phyloP scores from a whole-genome alignment of 2,329 filamentous ascomycete species.

The Exophiala sideris region DNA sequence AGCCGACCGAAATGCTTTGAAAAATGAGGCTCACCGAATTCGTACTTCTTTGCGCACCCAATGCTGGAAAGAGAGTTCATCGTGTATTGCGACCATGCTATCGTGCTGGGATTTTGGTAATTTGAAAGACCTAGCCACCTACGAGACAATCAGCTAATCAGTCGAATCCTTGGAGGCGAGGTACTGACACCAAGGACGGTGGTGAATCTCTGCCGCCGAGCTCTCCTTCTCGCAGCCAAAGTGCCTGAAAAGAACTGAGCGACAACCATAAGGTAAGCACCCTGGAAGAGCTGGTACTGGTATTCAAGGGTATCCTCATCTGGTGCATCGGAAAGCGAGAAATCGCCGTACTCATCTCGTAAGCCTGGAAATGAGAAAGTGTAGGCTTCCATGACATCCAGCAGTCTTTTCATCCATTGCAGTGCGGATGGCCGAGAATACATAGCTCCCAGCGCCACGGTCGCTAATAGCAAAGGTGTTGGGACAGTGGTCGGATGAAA shows the following conservation, averaged over 20 bases:
- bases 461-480: constrained; percentile 38
- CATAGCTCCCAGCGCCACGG: constrained; percentile 46
- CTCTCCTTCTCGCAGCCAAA: constrained; percentile 39
- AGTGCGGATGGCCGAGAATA: constrained; percentile 35
- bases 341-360: constrained; percentile 40
- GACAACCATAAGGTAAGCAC: constrained; percentile 41
- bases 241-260: constrained; percentile 46
- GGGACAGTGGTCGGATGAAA: constrained; percentile 40
- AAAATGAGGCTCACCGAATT: constrained; percentile 36
- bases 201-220: constrained; percentile 42
- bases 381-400: constrained; percentile 37
- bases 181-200: constrained; percentile 39
- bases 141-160: background rate
- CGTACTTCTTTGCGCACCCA: constrained; percentile 46
- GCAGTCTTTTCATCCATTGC: constrained; percentile 19
- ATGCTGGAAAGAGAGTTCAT: constrained; percentile 30
- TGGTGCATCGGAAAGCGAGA: constrained; percentile 29
- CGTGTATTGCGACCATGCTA: constrained; percentile 34
- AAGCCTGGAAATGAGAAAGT: constrained; percentile 23
- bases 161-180: background rate
- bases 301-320: constrained; percentile 33
- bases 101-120: constrained; percentile 39
- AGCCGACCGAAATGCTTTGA: background rate
- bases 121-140: constrained; percentile 41
- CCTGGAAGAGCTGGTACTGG: constrained; percentile 42